Base-by-base conservation (phyloP, 257 asterid genomes). In the Galeopsis tetrahit region DNA sequence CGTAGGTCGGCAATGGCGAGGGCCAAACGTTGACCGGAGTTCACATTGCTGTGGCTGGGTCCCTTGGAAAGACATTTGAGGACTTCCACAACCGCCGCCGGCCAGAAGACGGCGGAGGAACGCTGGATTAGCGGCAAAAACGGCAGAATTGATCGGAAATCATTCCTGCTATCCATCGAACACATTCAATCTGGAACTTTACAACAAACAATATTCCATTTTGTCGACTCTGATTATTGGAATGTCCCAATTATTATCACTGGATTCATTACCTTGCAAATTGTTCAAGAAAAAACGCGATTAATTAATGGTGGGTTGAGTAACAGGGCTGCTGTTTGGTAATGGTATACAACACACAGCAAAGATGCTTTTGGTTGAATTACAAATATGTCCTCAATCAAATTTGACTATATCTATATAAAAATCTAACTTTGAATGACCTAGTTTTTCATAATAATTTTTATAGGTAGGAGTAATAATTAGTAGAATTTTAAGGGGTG, bases 1-100 rank as follows among this genome's bases (percentile, higher is more conserved):
- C 87, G 87, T 14, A 89, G 66, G 77, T 88, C 95, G 31, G 87
- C 81, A 43, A 90, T 77, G 66, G 88, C 90, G 58, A 83, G 75
- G 70, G 85, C 83, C 33, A 90, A 83, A 59, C 74, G 77, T 46
- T 82, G 79, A 28, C 96, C 96, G 31, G 94, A 83, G 75, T 72
- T 63, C 36, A 89, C 90, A 39, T 85, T 74, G 83, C 97, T 91
- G 75, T 80, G 81, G n/a, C 10, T 64, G 3, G 96, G 95, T 9
- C 98, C 92, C 3, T 57, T 68, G 64, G 91, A 78, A 7, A 92
- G 88, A 34, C 84, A 78, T 64, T 80, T 78, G 64, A 90, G 85
- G 21, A 88, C 90, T 74, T 83, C 96, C 21, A 81, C 78, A 61
- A 83, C 83, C 61, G 80, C 56, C 59, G 88, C 82, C 38, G 93